Evolutionary conservation across 2,329 filamentous ascomycete genomes (phyloP), one percentile per base, ranked within the genome.

Genomic region (Apiospora sp.): DNA sequence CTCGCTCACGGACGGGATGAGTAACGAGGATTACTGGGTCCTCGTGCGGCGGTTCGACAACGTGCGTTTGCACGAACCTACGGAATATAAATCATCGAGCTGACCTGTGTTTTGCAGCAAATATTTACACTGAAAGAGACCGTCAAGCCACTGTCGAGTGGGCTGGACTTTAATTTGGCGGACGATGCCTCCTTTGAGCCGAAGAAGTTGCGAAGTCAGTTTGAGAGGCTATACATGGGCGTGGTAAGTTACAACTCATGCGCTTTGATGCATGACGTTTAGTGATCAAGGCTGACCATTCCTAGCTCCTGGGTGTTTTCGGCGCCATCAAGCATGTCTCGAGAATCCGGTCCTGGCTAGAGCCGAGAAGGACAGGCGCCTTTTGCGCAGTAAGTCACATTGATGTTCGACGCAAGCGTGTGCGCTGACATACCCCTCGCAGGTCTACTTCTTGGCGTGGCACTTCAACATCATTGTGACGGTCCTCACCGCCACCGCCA

Each of bases 141-240:
- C 13, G 77, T 87, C 0, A 81, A 87, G 68, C 82, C 89, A 8
- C 86, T 89, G 1, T 87, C 92, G 0, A 93, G 92, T 7, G 89
- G 91, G 19, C 84, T 97, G 48, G 94, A 97, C 80, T 87, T 97
- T 72, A 94, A 95, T 76, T 92, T 94, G 72, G 92, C 93, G 4
- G 92, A 94, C 54, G 92, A 95, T 71, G 94, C 96, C 76, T 92
- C 95, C 72, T 96, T 96, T 80, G 94, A 92, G 0, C 94, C 94
- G 0, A 94, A 96, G 78, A 96, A 96, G 83, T 84, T 97, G 64
- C 88, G 94, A 14, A 90, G 92, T 2, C 94, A 92, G 71, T 80
- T 96, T 4, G 94, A 97, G 82, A 87, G 94, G 16, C 84, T 96
- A 13, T 97, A 97, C 80, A 94, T 94, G 87, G 94, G 92, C 0